Evolutionary conservation across 495 filamentous ascomycete genomes (phyloP).

Genomic region (Penicillium turbatum): DNA sequence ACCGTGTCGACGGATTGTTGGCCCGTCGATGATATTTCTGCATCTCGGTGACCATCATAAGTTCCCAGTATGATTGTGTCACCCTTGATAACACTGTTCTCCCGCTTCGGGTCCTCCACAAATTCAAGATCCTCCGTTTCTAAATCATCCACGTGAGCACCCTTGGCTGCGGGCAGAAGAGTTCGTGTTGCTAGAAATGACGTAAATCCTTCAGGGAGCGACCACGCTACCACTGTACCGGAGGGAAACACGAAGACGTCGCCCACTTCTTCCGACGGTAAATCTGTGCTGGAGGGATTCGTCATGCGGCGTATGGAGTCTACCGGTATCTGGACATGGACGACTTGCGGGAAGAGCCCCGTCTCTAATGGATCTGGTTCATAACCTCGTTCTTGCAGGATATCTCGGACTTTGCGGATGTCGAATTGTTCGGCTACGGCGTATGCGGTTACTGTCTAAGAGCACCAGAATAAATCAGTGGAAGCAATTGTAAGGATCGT

Average conservation of each 20-base stretch:
- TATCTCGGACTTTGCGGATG: conserved; percentile 64
- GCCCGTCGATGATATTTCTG: conserved; percentile 9
- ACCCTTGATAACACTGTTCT: conserved; percentile 75
- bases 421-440: conserved; percentile 85
- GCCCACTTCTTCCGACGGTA: conserved; percentile 62
- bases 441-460: conserved; percentile 68
- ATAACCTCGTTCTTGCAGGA: conserved; percentile 67
- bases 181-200: conserved; percentile 68
- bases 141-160: conserved; percentile 60
- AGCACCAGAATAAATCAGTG: conserved; percentile 22
- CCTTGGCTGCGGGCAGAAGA: conserved; percentile 68
- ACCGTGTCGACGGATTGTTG: conserved; percentile 64
- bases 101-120: conserved; percentile 65
- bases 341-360: conserved; percentile 60
- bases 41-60: conserved; percentile 34
- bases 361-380: conserved; percentile 58
- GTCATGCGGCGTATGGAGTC: conserved; percentile 45
- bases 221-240: conserved; percentile 92
- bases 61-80: conserved; percentile 90
- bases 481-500: background rate
- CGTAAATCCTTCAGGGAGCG: conserved; percentile 65
- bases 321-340: conserved; percentile 58
- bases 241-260: conserved; percentile 98
- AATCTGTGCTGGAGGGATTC: conserved; percentile 54
- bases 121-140: conserved; percentile 93